Percentiles rank a stretch among this genome's conserved stretches.
These are phyloP conservation scores for Arabis hirsuta DNA, from an alignment of 345 rosid genomes.

Conservation along the genomic window DNA sequence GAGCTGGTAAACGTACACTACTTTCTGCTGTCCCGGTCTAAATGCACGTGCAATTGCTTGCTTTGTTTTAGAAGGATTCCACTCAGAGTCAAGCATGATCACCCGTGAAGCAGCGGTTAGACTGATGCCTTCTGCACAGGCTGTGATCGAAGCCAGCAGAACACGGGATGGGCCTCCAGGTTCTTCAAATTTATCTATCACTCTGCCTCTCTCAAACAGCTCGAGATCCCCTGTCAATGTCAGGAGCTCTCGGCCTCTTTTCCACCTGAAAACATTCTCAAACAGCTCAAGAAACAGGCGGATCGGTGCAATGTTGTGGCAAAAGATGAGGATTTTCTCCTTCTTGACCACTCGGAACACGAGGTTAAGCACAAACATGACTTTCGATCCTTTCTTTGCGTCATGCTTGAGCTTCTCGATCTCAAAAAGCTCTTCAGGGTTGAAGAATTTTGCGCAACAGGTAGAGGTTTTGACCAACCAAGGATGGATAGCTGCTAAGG, in stretches of 20 bases:
- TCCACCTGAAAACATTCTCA: conserved; percentile 71
- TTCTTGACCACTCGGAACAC: conserved; percentile 68
- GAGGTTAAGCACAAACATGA: conserved; percentile 90
- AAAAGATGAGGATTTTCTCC: conserved; percentile 82
- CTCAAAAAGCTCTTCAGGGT: conserved; percentile 48
- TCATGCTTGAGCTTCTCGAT: conserved; percentile 66
- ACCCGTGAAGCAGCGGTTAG: conserved; percentile 93
- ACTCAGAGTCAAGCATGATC: conserved; percentile 73
- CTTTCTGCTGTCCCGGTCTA: conserved; percentile 90
- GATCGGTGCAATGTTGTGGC: conserved; percentile 96
- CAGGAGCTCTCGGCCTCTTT: conserved; percentile 72
- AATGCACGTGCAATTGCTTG: conserved; percentile 95
- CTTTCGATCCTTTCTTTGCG: conserved; percentile 75
- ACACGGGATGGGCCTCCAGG: conserved; percentile 63
- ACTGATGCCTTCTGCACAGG: conserved; percentile 95
- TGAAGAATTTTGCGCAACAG: conserved; percentile 67
- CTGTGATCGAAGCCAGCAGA: conserved; percentile 81
- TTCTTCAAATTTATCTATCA: conserved; percentile 87
- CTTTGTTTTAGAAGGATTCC: conserved; percentile 96
- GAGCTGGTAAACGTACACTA: conserved; percentile 90
- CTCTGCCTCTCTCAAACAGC: conserved; percentile 83
- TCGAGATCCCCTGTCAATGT: conserved; percentile 85
- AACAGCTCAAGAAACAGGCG: conserved; percentile 66
- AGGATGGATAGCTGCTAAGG: conserved; percentile 91
- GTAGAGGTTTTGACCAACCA: conserved; percentile 70